Percentiles rank a stretch among this genome's conserved stretches.
phyloP scores from a whole-genome alignment of 2,329 filamentous ascomycete genomes.

The Metarhizium brunneum region DNA sequence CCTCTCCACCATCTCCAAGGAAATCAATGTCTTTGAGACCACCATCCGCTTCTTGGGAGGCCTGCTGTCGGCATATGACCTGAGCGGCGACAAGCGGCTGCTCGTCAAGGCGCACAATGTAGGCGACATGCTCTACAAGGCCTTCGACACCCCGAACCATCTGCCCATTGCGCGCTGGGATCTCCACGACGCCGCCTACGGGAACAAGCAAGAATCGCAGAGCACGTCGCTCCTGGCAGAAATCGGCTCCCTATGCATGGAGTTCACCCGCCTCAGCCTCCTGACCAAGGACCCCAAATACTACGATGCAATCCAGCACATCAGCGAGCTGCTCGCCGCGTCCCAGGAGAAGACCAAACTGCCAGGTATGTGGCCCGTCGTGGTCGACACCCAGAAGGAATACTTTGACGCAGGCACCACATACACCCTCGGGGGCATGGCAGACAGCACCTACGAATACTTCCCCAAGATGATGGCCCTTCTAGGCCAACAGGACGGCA shows the following conservation, averaged over 20 bases:
- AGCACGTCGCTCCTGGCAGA: conserved; percentile 40
- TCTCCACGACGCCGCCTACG: conserved; percentile 15
- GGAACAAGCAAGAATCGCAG: conserved; percentile 12
- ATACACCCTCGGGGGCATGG: conserved; percentile 42
- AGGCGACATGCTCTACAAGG: conserved; percentile 42
- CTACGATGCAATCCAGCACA: conserved; percentile 62
- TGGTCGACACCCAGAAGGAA: conserved; percentile 48
- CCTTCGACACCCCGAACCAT: conserved; percentile 42
- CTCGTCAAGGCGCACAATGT: conserved; percentile 39
- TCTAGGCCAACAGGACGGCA: conserved; percentile 47
- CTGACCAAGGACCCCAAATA: conserved; percentile 61
- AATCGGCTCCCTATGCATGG: conserved; percentile 58
- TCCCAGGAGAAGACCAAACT: conserved; percentile 59
- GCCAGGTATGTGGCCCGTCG: conserved; percentile 65
- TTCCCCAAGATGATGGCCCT: conserved; percentile 54
- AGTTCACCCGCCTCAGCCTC: conserved; percentile 64
- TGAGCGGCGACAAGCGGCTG: conserved; percentile 33
- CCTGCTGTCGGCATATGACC: conserved; percentile 39
- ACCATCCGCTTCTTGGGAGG: conserved; percentile 47
- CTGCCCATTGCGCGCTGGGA: conserved; percentile 31
- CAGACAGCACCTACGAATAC: conserved; percentile 52
- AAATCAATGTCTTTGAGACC: conserved; percentile 45
- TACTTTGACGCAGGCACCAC: conserved; percentile 25
- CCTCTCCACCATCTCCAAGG: conserved; percentile 28
- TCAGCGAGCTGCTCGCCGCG: conserved; percentile 56